Evolutionary conservation across 192 early-diverging fungal genomes (phyloP).

Genomic region (Coemansia sp.): DNA sequence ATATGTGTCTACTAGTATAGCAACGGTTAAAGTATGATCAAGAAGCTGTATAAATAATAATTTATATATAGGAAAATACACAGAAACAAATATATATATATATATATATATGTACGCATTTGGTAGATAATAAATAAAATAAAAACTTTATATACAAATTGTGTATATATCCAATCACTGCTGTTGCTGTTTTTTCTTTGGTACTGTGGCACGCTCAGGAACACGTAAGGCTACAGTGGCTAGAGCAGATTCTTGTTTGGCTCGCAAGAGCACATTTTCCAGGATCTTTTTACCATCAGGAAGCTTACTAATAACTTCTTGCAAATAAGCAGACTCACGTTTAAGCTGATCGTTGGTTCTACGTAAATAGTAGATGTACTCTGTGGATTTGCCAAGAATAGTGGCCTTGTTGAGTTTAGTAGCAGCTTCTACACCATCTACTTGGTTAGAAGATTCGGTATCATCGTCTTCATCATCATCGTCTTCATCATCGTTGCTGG

Average conservation of each 20-base stretch:
- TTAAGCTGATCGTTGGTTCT: slow-evolving; percentile 35
- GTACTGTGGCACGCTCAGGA: slow-evolving; percentile 20
- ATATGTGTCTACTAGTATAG: no score
- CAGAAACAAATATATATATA: no score
- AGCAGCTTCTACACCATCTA: slow-evolving; percentile 82
- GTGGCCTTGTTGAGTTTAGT: slow-evolving; percentile 94
- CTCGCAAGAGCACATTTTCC: slow-evolving; percentile 13
- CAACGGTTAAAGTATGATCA: no score
- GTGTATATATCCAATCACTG: no score
- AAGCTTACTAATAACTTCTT: slow-evolving; percentile 26
- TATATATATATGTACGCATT: no score
- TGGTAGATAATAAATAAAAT: no score
- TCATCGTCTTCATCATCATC: slow-evolving; percentile 41
- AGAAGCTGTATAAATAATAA: no score
- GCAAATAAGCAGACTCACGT: slow-evolving; percentile 40
- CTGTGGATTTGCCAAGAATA: slow-evolving; percentile 83
- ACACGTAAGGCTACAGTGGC: slow-evolving; percentile 24
- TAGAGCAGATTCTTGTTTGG: slow-evolving; percentile 19
- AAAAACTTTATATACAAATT: no score
- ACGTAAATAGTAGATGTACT: slow-evolving; percentile 73
- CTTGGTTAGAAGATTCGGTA: slow-evolving; percentile 29
- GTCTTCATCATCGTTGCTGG: slow-evolving; percentile 33
- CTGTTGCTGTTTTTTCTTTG: slow-evolving; percentile 15
- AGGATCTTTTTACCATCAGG: slow-evolving; percentile 28
- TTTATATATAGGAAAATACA: no score